phyloP scores from a whole-genome alignment of 148 eudicot genomes.

The Camellia japonica region DNA sequence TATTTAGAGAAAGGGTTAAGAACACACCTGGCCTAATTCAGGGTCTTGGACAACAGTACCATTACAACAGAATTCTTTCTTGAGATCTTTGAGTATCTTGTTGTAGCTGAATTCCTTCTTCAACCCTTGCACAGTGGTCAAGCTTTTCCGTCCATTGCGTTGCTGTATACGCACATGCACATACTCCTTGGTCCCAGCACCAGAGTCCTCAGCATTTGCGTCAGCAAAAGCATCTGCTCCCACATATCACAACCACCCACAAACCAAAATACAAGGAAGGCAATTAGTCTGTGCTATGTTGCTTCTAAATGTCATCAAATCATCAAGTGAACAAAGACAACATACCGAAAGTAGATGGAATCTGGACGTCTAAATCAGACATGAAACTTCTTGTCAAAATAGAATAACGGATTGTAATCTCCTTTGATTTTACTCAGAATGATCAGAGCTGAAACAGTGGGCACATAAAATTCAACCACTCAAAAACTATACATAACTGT shows the following conservation, averaged over 20 bases:
- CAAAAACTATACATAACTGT: neutral
- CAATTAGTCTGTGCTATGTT: neutral
- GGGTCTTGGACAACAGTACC: constrained; percentile 22
- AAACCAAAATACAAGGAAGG: neutral
- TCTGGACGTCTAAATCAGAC: constrained; percentile 17
- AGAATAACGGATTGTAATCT: neutral
- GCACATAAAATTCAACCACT: constrained; percentile 6
- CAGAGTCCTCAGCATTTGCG: constrained; percentile 18
- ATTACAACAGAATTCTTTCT: constrained; percentile 22
- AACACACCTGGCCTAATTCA: constrained; percentile 20
- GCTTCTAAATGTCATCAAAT: constrained; percentile 4
- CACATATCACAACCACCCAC: neutral
- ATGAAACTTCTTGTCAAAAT: constrained; percentile 18
- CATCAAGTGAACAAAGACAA: neutral
- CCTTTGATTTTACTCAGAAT: neutral
- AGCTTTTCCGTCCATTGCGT: constrained; percentile 22
- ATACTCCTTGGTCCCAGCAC: constrained; percentile 19
- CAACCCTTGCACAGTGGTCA: constrained; percentile 22
- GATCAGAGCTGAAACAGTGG: constrained; percentile 11
- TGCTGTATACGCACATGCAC: constrained; percentile 23
- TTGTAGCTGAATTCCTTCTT: constrained; percentile 20
- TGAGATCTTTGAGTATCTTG: constrained; percentile 20
- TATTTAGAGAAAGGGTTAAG: neutral
- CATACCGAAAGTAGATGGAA: constrained; percentile 17
- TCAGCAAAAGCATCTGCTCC: constrained; percentile 20